These are phyloP conservation scores for Hymenoscyphus fructigenus DNA, from an alignment of 2,329 filamentous ascomycete genomes.

Conservation along the genomic window DNA sequence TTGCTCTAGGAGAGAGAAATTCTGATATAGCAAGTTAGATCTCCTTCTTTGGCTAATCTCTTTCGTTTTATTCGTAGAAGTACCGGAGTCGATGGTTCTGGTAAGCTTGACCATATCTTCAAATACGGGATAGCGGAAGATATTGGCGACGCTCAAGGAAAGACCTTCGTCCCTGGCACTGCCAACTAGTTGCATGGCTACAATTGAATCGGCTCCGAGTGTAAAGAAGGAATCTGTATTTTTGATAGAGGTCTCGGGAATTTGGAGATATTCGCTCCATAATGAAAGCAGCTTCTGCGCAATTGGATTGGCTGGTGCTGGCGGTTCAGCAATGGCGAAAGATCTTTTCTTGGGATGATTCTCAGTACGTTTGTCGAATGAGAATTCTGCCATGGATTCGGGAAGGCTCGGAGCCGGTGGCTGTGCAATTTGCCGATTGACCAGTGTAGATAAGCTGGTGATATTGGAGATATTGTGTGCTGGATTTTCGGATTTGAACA, in stretches of 20 bases:
- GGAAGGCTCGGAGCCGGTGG: not conserved
- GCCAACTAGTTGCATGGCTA: conserved; percentile 46
- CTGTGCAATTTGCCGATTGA: not conserved
- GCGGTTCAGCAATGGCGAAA: not conserved
- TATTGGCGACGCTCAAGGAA: conserved; percentile 41
- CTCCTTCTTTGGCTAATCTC: not conserved
- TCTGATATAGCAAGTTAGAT: conserved; percentile 16
- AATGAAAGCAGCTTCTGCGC: conserved; percentile 17
- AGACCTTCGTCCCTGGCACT: conserved; percentile 30
- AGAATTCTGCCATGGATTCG: conserved; percentile 13
- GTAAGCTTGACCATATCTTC: conserved; percentile 44
- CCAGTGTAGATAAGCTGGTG: not conserved
- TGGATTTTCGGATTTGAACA: conserved; percentile 14
- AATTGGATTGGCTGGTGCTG: conserved; percentile 1
- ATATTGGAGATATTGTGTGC: not conserved
- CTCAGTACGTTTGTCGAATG: not conserved
- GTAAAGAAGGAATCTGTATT: conserved; percentile 44
- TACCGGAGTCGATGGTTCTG: conserved; percentile 30
- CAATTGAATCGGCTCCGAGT: conserved; percentile 37
- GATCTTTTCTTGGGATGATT: not conserved
- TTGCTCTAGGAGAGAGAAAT: conserved; percentile 16
- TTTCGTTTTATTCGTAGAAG: not conserved
- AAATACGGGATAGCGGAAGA: conserved; percentile 43
- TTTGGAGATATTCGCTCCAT: conserved; percentile 24
- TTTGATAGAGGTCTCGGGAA: conserved; percentile 20